Conservation (phyloP, 495 filamentous ascomycete genomes). For the Cercophora sp. region DNA sequence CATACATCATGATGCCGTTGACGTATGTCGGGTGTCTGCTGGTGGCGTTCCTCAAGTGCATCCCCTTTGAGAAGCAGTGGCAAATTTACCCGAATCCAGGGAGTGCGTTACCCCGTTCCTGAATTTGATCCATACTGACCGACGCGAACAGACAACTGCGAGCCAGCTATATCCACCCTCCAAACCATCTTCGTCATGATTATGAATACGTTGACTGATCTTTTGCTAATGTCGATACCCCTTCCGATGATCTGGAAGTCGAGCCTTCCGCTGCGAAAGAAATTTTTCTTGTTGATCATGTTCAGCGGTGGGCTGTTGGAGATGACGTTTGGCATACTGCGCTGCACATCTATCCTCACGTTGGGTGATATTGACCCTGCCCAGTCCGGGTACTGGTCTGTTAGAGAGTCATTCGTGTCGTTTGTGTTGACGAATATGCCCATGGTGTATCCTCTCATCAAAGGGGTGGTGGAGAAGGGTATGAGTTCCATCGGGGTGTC, state of each 20-base stretch:
- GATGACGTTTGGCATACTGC: conserved; percentile 57
- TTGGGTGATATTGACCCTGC: conserved; percentile 47
- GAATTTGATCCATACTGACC: no score
- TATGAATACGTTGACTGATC: conserved; percentile 51
- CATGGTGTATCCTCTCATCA: conserved; percentile 54
- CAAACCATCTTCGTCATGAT: conserved; percentile 37
- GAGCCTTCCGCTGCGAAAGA: conserved; percentile 47
- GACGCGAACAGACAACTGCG: conserved; percentile 21
- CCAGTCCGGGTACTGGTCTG: conserved; percentile 59
- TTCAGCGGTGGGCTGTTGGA: conserved; percentile 59
- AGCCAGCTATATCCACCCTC: conserved; percentile 30
- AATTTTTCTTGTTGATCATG: conserved; percentile 51
- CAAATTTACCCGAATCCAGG: conserved; percentile 57
- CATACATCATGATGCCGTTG: conserved; percentile 39
- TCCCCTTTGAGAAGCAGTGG: conserved; percentile 53
- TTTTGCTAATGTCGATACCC: conserved; percentile 55
- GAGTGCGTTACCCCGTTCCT: conserved; percentile 35
- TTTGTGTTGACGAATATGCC: conserved; percentile 57
- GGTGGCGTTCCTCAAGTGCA: conserved; percentile 34
- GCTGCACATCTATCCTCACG: conserved; percentile 55
- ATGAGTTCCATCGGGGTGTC: conserved; percentile 19
- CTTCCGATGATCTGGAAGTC: conserved; percentile 54
- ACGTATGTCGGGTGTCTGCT: conserved; percentile 51
- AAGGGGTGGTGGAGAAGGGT: conserved; percentile 23
- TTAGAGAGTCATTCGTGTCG: conserved; percentile 60